Percentiles rank a stretch among this genome's conserved stretches.
phyloP scores from a whole-genome alignment of 306 rosid genomes.

The Carpinus fangiana region DNA sequence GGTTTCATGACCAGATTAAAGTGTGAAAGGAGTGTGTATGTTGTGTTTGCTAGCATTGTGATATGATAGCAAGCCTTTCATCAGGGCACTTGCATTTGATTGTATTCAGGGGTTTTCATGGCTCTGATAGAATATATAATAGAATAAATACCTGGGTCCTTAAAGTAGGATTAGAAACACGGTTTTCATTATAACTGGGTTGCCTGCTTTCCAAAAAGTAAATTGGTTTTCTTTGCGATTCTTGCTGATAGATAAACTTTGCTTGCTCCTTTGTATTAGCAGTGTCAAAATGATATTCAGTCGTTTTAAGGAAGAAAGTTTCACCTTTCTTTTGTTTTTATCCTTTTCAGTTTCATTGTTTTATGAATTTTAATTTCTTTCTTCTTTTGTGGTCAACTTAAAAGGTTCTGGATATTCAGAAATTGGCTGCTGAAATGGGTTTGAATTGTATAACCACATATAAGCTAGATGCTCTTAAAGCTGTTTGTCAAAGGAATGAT shows the following conservation, averaged over 20 bases:
- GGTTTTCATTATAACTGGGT: background rate
- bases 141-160: background rate
- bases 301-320: background rate
- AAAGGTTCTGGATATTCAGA: slow-evolving; percentile 82
- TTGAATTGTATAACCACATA: slow-evolving; percentile 71
- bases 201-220: background rate
- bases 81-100: background rate
- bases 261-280: background rate
- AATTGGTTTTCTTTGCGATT: background rate
- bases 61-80: too few relatives aligned
- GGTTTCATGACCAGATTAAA: too few relatives aligned
- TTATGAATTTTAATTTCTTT: slow-evolving; percentile 2
- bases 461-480: slow-evolving; percentile 83
- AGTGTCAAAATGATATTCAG: background rate
- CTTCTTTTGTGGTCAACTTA: slow-evolving; percentile 13
- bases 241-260: slow-evolving; percentile 6
- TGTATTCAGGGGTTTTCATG: background rate
- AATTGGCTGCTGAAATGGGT: slow-evolving; percentile 92
- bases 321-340: background rate
- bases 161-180: background rate
- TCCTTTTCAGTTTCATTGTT: slow-evolving; percentile 4
- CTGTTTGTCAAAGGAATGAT: slow-evolving; percentile 58
- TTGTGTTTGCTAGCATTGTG: too few relatives aligned
- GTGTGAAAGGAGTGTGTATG: too few relatives aligned
- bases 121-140: background rate